These are phyloP conservation scores for Aaosphaeria arxii DNA, from an alignment of 2,329 filamentous ascomycete species.

Conservation along the genomic window DNA sequence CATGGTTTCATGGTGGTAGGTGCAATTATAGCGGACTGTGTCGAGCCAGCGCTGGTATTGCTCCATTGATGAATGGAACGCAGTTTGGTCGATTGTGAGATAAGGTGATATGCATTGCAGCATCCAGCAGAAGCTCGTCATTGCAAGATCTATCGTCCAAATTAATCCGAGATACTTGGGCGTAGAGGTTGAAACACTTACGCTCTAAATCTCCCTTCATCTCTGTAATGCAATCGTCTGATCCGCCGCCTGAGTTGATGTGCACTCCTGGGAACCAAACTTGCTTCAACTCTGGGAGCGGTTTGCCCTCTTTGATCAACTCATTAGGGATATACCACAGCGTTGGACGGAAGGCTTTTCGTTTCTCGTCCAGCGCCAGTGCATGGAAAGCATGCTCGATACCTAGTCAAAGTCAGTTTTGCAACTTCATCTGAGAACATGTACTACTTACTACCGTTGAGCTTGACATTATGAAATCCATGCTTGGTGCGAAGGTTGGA, in stretches of 20 bases:
- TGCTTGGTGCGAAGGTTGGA: constrained; percentile 18
- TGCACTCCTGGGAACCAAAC: constrained; percentile 56
- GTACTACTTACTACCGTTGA: constrained; percentile 27
- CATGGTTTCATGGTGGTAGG: constrained; percentile 22
- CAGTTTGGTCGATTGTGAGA: constrained; percentile 44
- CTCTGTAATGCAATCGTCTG: constrained; percentile 22
- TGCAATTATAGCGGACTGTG: constrained; percentile 25
- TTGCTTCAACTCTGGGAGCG: constrained; percentile 43
- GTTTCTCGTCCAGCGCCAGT: constrained; percentile 53
- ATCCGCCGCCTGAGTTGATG: constrained; percentile 50
- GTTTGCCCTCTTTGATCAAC: constrained; percentile 20
- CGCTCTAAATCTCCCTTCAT: constrained; percentile 35
- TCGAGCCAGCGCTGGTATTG: constrained; percentile 38
- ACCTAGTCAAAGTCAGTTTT: constrained; percentile 12
- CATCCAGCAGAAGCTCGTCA: constrained; percentile 56
- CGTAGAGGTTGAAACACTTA: constrained; percentile 13
- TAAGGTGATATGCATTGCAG: constrained; percentile 49
- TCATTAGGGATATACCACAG: constrained; percentile 47
- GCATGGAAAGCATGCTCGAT: constrained; percentile 56
- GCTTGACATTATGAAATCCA: constrained; percentile 32
- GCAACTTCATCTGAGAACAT: background rate
- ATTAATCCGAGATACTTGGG: background rate
- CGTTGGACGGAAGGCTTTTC: constrained; percentile 52
- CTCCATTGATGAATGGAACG: constrained; percentile 40
- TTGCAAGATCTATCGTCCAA: constrained; percentile 35